Evolutionary conservation across 306 rosid genomes (phyloP), one percentile per base, ranked within the genome.

Genomic region (Cucumis melo): DNA sequence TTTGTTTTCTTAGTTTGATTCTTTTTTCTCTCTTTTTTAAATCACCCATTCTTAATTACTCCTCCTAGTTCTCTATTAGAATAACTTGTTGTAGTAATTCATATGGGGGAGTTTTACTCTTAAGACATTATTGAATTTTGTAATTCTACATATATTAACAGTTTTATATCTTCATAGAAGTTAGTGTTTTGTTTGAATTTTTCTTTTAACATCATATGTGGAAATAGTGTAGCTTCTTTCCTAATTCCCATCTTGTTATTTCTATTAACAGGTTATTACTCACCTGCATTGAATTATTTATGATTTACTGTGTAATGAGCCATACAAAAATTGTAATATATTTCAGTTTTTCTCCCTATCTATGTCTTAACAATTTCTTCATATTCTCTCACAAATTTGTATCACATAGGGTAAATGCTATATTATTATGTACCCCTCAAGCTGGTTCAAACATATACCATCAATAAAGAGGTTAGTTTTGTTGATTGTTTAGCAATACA

Each of bases 21-120:
- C n/a, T 51, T 46, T 46, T 13, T 12, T 12, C 10, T 12, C 51
- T 46, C 5, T 12, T 12, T 44, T 21, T 46, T 46, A 23, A 79
- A 77, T 85, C 36, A 38, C 12, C 44, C 78, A 55, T 55, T 57
- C 67, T 71, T 48, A 20, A 55, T 39, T 75, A 39, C 14, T 23
- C 53, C 39, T 75, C 36, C 39, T 57, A 36, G 5, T 75, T 36
- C 39, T 6, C 67, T 3, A 4, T 58, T 20, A 57, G 39, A 71
- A 71, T 46, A 24, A 50, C 24, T 15, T 48, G 7, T 71, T 71
- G 14, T 24, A 48, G 36, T 42, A 41, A 67, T 42, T 68, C 55
- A 19, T 44, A 13, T 7, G 1, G 56, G 56, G 74, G 7, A 68
- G 9, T 68, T 39, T 66, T 41, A 5, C 53, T 66, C 16, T 66